These are phyloP conservation scores for Neurospora sp. DNA, from an alignment of 2,329 filamentous ascomycete species.

Conservation along the genomic window DNA sequence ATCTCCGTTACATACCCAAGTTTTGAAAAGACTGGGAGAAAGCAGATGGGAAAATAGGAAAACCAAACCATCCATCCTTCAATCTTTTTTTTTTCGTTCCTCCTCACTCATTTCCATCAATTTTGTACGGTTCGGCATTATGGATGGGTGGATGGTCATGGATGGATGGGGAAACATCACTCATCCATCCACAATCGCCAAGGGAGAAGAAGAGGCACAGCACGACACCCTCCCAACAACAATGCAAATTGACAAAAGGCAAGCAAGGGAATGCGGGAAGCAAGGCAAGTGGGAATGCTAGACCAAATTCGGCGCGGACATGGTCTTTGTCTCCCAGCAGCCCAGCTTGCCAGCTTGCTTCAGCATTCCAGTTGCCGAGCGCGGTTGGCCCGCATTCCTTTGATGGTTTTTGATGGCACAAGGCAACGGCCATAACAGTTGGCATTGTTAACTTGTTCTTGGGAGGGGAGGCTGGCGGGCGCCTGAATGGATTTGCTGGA, in stretches of 20 bases:
- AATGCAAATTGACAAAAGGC: background rate
- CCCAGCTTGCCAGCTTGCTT: background rate
- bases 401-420: background rate
- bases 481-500: background rate
- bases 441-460: background rate
- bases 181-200: constrained; percentile 3
- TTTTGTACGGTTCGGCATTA: background rate
- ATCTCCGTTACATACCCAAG: background rate
- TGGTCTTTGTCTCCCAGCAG: constrained; percentile 24
- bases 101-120: background rate
- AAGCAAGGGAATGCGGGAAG: background rate
- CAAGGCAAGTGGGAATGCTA: constrained; percentile 7
- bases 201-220: constrained; percentile 3
- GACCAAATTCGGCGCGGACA: constrained; percentile 24
- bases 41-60: background rate
- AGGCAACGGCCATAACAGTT: background rate
- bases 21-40: background rate
- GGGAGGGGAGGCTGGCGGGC: background rate
- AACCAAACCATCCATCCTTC: background rate
- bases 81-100: background rate
- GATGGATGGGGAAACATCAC: background rate
- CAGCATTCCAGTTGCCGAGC: constrained; percentile 11
- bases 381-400: constrained; percentile 14
- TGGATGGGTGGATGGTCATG: background rate
- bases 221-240: background rate